phyloP scores from a whole-genome alignment of 768 basidiomycete species.

The Panus rudis region DNA sequence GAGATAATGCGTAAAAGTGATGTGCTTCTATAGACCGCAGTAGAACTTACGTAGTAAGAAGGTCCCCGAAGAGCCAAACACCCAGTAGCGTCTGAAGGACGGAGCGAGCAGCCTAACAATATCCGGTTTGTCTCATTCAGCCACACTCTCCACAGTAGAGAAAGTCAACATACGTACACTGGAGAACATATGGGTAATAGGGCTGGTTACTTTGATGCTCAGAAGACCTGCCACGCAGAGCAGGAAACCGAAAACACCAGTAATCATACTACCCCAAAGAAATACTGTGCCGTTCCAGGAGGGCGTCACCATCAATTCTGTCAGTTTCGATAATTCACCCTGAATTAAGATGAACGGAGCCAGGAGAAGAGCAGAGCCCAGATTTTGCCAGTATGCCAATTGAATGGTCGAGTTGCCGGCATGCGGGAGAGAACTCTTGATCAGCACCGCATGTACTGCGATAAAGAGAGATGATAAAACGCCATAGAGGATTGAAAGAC shows the following conservation, averaged over 20 bases:
- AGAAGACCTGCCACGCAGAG: constrained; percentile 74
- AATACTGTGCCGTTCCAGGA: constrained; percentile 50
- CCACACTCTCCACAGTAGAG: not conserved
- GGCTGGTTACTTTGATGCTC: constrained; percentile 78
- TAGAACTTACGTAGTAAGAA: constrained; percentile 60
- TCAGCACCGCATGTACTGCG: constrained; percentile 67
- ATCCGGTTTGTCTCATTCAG: too few species aligned
- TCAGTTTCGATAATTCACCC: constrained; percentile 43
- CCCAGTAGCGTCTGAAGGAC: constrained; percentile 81
- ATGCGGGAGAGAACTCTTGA: constrained; percentile 62
- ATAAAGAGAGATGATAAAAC: constrained; percentile 69
- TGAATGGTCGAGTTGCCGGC: constrained; percentile 68
- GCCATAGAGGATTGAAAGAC: constrained; percentile 61
- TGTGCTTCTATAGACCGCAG: not conserved
- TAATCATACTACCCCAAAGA: constrained; percentile 57
- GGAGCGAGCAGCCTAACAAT: constrained; percentile 75
- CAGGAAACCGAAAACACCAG: constrained; percentile 75
- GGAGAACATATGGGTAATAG: constrained; percentile 82
- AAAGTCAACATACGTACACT: constrained; percentile 35
- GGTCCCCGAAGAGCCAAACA: constrained; percentile 68
- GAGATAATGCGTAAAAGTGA: constrained; percentile 3
- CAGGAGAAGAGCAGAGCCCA: constrained; percentile 59
- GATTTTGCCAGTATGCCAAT: constrained; percentile 75
- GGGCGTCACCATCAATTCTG: constrained; percentile 29
- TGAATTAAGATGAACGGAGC: constrained; percentile 53